Percentiles rank a stretch among this genome's conserved stretches.
Evolutionary conservation across 169 alveolate species (phyloP).

Genomic region (Cardiosporidium cionae): DNA sequence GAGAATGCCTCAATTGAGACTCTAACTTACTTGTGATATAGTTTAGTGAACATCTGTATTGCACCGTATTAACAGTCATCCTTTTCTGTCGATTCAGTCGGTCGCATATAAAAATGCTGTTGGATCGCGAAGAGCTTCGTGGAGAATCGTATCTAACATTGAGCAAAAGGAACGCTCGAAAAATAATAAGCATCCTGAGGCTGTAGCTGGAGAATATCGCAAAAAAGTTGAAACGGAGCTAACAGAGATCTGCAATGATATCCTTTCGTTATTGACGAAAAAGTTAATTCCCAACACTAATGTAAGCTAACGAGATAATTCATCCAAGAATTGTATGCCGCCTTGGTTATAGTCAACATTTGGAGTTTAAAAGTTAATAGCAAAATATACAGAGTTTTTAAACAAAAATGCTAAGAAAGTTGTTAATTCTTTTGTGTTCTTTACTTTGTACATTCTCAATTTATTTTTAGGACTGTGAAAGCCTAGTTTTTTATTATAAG

Average conservation of each 20-base stretch:
- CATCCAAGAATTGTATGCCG: no score
- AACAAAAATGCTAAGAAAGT: no score
- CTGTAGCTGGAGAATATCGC: conserved; percentile 83
- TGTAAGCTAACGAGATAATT: no score
- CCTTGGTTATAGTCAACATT: no score
- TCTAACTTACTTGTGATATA: no score
- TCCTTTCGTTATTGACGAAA: conserved; percentile 75
- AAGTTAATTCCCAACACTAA: conserved; percentile 65
- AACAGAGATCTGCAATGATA: conserved; percentile 82
- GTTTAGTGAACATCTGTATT: no score
- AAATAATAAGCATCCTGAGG: conserved; percentile 77
- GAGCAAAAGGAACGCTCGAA: conserved; percentile 93
- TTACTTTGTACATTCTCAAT: no score
- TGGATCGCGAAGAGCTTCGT: conserved; percentile 96
- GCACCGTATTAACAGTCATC: background rate
- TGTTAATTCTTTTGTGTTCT: no score
- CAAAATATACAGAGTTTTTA: no score
- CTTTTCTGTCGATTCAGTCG: conserved; percentile 41
- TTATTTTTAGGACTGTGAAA: conserved; percentile 54
- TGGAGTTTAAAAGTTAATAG: no score
- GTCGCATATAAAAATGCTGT: conserved; percentile 98
- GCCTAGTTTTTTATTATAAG: conserved; percentile 93
- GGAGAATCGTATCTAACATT: conserved; percentile 90
- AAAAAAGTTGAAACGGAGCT: conserved; percentile 88
- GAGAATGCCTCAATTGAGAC: no score